A percentile compares a stretch with the other conserved stretches of the same genome.
These are phyloP conservation scores for Fusarium concolor DNA, from an alignment of 2,329 filamentous ascomycete genomes.

Conservation along the genomic window DNA sequence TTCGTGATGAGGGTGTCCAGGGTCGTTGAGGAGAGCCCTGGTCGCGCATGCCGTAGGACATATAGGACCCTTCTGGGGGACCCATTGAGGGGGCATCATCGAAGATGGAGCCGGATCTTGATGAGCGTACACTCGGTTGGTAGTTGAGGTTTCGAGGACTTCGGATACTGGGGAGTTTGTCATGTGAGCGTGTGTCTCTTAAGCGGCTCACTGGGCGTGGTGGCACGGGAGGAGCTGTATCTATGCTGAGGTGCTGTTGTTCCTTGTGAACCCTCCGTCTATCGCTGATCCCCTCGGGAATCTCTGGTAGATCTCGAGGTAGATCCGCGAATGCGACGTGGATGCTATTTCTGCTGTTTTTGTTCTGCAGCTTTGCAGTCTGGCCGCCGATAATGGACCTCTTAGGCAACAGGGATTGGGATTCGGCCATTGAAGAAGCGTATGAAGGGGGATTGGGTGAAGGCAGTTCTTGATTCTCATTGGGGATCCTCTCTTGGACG, in stretches of 20 bases:
- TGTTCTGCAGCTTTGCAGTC: slow-evolving; percentile 65
- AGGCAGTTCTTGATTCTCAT: slow-evolving; percentile 6
- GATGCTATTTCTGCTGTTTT: slow-evolving; percentile 51
- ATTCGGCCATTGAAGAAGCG: slow-evolving; percentile 18
- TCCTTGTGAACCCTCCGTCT: slow-evolving; percentile 50
- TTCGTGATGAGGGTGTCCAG: slow-evolving; percentile 66
- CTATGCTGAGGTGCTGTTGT: slow-evolving; percentile 42
- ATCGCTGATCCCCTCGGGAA: slow-evolving; percentile 62
- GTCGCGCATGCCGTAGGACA: slow-evolving; percentile 61
- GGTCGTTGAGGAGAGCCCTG: slow-evolving; percentile 65
- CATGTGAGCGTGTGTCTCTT: slow-evolving; percentile 56
- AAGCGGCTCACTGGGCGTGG: slow-evolving; percentile 33
- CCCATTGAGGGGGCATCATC: slow-evolving; percentile 69
- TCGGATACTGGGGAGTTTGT: slow-evolving; percentile 55
- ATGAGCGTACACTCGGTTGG: slow-evolving; percentile 64
- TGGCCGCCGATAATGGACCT: slow-evolving; percentile 40
- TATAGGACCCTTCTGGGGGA: slow-evolving; percentile 73
- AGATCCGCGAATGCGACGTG: slow-evolving; percentile 50
- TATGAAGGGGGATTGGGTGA: slow-evolving; percentile 27
- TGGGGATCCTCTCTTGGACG: neutral
- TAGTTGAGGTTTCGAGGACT: slow-evolving; percentile 58
- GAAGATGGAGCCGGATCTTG: slow-evolving; percentile 61
- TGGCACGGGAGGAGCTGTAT: slow-evolving; percentile 31
- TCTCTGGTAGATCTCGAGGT: slow-evolving; percentile 58
- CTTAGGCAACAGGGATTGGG: slow-evolving; percentile 29